phyloP scores from a whole-genome alignment of 2,329 filamentous ascomycete species.

The Huntiella abstrusa region DNA sequence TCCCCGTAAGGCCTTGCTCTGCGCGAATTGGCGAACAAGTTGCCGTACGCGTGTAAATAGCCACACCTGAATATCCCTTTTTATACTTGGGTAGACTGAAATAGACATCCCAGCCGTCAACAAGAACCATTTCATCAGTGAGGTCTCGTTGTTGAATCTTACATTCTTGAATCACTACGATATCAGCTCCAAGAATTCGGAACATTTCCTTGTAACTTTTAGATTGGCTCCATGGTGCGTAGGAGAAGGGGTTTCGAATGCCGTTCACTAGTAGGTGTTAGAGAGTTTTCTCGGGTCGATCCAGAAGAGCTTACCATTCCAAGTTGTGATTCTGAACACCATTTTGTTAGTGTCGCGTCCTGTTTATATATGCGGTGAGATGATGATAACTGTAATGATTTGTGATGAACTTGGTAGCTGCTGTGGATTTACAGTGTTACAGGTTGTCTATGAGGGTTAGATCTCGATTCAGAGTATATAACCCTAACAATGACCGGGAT shows the following conservation, averaged over 20 bases:
- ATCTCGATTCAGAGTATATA: too few relatives aligned
- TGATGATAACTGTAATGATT: too few relatives aligned
- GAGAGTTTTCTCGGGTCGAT: constrained; percentile 7
- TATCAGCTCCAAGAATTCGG: constrained; percentile 76
- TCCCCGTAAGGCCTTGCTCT: constrained; percentile 82
- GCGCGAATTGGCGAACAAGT: constrained; percentile 72
- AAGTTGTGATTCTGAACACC: constrained; percentile 65
- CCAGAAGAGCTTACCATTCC: constrained; percentile 45
- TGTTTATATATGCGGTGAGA: too few relatives aligned
- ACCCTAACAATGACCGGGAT: too few relatives aligned
- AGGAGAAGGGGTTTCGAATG: constrained; percentile 68
- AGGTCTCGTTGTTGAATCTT: constrained; percentile 93
- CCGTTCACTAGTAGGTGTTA: constrained; percentile 47
- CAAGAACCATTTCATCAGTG: constrained; percentile 83
- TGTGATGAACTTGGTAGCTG: too few relatives aligned
- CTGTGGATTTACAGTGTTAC: too few relatives aligned
- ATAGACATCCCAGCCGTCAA: constrained; percentile 89
- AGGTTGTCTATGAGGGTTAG: too few relatives aligned
- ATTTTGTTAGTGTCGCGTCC: constrained; percentile 25
- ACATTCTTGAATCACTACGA: constrained; percentile 85
- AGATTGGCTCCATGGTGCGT: constrained; percentile 61
- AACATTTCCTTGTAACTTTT: constrained; percentile 72
- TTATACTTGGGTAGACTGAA: constrained; percentile 88
- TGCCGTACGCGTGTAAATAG: constrained; percentile 79
- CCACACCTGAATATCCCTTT: constrained; percentile 93